These are phyloP conservation scores for Penicillium alfredii DNA, from an alignment of 495 filamentous ascomycete species.

Conservation along the genomic window DNA sequence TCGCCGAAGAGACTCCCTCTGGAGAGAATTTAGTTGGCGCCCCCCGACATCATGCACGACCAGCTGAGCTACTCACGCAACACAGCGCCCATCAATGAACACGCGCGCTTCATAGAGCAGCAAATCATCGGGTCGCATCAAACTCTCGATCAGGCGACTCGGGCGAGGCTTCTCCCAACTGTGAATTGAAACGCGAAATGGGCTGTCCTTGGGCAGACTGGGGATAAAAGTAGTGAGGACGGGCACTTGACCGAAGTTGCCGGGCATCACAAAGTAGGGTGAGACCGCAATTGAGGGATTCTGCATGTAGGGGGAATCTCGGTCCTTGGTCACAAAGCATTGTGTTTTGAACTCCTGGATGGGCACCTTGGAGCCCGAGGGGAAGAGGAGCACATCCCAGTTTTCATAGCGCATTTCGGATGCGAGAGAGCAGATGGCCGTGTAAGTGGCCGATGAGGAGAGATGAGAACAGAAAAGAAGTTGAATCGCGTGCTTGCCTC, in stretches of 20 bases:
- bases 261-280: constrained; percentile 23
- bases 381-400: constrained; percentile 84
- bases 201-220: constrained; percentile 50
- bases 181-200: constrained; percentile 76
- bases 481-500: too few relatives aligned
- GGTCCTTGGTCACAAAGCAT: constrained; percentile 69
- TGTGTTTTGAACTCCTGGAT: constrained; percentile 82
- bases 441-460: constrained; percentile 10
- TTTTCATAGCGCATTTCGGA: constrained; percentile 69
- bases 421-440: neutral
- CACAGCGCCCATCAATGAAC: constrained; percentile 61
- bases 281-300: constrained; percentile 22
- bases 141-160: constrained; percentile 53
- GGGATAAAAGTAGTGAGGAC: constrained; percentile 74
- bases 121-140: constrained; percentile 55
- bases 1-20: constrained; percentile 51
- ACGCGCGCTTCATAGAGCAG: constrained; percentile 65
- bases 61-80: constrained; percentile 65
- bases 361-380: constrained; percentile 55
- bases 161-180: constrained; percentile 66
- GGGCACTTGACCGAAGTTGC: constrained; percentile 48
- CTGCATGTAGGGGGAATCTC: constrained; percentile 36
- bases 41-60: too few relatives aligned
- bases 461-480: constrained; percentile 12
- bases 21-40: neutral